Percentiles rank a stretch among this genome's conserved stretches.
These are phyloP conservation scores for Coniosporium uncinatum DNA, from an alignment of 2,329 filamentous ascomycete species.

Conservation along the genomic window DNA sequence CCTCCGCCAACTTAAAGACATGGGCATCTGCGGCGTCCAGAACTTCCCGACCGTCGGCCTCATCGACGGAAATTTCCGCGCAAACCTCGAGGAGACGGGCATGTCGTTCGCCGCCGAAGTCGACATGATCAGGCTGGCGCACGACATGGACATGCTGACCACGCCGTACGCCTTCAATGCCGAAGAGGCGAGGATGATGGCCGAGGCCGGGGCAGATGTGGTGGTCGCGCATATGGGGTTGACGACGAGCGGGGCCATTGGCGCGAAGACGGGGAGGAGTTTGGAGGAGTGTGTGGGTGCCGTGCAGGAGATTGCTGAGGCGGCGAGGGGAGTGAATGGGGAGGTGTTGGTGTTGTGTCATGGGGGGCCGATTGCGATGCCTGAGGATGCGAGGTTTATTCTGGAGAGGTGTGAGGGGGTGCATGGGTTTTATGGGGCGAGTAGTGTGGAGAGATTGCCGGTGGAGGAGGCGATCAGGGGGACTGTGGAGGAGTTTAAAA, in stretches of 20 bases:
- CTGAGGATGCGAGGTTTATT: slow-evolving; percentile 58
- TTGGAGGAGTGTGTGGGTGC: slow-evolving; percentile 58
- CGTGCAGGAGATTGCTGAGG: slow-evolving; percentile 60
- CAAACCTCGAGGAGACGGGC: slow-evolving; percentile 64
- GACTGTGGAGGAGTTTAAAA: slow-evolving; percentile 50
- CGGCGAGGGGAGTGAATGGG: slow-evolving; percentile 45
- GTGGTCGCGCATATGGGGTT: slow-evolving; percentile 65
- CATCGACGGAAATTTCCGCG: slow-evolving; percentile 62
- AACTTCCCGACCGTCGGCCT: slow-evolving; percentile 71
- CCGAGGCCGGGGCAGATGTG: slow-evolving; percentile 58
- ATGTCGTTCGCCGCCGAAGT: slow-evolving; percentile 66
- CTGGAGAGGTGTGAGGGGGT: slow-evolving; percentile 53
- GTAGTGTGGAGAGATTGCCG: slow-evolving; percentile 63
- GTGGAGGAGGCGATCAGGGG: slow-evolving; percentile 61
- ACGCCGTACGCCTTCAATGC: slow-evolving; percentile 65
- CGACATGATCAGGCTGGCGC: slow-evolving; percentile 57
- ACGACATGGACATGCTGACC: slow-evolving; percentile 54
- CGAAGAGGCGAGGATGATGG: slow-evolving; percentile 57
- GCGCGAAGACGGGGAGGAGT: slow-evolving; percentile 53
- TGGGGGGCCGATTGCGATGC: slow-evolving; percentile 61
- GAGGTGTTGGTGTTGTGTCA: slow-evolving; percentile 66
- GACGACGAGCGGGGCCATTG: slow-evolving; percentile 59
- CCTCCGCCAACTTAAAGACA: slow-evolving; percentile 49
- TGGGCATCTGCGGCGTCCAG: slow-evolving; percentile 65
- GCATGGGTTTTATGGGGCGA: slow-evolving; percentile 70